Evolutionary conservation across 1,284 basidiomycete species (phyloP).

Genomic region (Ustilago bromivora): DNA sequence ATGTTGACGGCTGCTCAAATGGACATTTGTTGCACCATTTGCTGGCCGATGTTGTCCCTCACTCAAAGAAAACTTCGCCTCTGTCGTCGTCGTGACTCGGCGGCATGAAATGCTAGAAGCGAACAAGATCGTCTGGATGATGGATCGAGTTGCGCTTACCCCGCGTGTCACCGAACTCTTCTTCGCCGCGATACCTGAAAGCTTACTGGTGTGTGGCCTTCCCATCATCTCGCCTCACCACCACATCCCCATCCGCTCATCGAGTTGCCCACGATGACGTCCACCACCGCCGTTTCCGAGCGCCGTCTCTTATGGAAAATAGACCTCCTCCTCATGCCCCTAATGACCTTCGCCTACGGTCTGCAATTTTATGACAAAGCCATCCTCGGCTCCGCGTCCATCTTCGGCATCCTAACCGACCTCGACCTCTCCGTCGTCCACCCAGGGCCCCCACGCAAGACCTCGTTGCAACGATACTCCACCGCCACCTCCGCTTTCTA

Average conservation of each 20-base stretch:
- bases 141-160: neutral
- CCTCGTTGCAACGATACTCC: slow-evolving; percentile 52
- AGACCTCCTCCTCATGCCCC: slow-evolving; percentile 69
- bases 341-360: slow-evolving; percentile 72
- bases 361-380: slow-evolving; percentile 73
- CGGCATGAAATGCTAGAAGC: no score
- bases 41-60: neutral
- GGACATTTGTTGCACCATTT: no score
- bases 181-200: neutral
- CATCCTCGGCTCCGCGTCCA: slow-evolving; percentile 72
- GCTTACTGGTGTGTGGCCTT: neutral
- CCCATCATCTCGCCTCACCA: neutral
- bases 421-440: slow-evolving; percentile 61
- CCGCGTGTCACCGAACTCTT: neutral
- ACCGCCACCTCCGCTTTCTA: slow-evolving; percentile 70
- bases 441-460: slow-evolving; percentile 65
- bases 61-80: neutral
- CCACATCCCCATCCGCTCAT: neutral
- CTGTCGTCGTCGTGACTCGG: neutral
- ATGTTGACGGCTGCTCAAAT: no score
- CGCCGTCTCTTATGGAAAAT: slow-evolving; percentile 50
- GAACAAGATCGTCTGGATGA: neutral
- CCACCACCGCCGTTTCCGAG: slow-evolving; percentile 27
- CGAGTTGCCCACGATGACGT: slow-evolving; percentile 7
- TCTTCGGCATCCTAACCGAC: slow-evolving; percentile 73